Percentiles rank a stretch among this genome's conserved stretches.
phyloP scores from a whole-genome alignment of 2,329 filamentous ascomycete genomes.

The Gyromitra esculenta region DNA sequence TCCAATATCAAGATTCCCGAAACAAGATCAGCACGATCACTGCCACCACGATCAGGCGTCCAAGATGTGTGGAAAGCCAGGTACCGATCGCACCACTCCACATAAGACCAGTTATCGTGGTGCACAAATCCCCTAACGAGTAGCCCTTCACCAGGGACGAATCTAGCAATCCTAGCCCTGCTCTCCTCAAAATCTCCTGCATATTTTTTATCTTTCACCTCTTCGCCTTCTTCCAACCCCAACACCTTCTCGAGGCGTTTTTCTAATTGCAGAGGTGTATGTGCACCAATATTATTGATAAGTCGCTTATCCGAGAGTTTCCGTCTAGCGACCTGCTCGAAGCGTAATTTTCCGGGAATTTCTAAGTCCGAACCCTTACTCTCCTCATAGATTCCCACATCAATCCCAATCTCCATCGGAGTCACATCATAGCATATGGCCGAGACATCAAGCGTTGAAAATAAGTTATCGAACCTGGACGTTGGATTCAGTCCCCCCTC shows the following conservation, averaged over 20 bases:
- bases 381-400: conserved; percentile 41
- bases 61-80: conserved; percentile 41
- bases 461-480: conserved; percentile 38
- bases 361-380: not conserved
- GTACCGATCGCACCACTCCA: conserved; percentile 44
- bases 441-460: conserved; percentile 40
- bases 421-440: conserved; percentile 40
- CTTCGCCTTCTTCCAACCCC: not conserved
- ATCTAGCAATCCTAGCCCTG: conserved; percentile 20
- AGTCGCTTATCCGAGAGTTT: conserved; percentile 42
- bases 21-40: conserved; percentile 1
- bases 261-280: conserved; percentile 3
- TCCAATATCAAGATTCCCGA: conserved; percentile 41
- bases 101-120: conserved; percentile 39
- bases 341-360: conserved; percentile 13
- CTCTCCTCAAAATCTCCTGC: not conserved
- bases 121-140: conserved; percentile 38
- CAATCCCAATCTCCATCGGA: conserved; percentile 36
- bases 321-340: conserved; percentile 41
- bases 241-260: conserved; percentile 20
- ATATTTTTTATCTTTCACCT: not conserved
- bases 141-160: conserved; percentile 26
- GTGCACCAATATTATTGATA: conserved; percentile 10
- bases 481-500: not conserved
- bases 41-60: conserved; percentile 23